Percentiles rank a stretch among this genome's conserved stretches.
These are phyloP conservation scores for Monilinia laxa DNA, from an alignment of 2,329 filamentous ascomycete genomes.

Conservation along the genomic window DNA sequence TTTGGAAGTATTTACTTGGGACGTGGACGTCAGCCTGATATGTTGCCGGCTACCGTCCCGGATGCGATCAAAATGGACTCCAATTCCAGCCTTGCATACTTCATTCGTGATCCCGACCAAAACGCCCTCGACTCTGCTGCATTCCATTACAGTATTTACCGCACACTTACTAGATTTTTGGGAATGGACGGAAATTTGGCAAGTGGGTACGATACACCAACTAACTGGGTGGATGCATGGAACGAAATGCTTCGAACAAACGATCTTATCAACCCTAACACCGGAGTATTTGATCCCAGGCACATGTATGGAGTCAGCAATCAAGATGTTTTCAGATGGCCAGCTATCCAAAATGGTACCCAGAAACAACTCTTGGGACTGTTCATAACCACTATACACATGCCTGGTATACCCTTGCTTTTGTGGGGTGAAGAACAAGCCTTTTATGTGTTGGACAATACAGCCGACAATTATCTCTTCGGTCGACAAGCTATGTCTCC, in stretches of 20 bases:
- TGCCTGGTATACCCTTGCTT: slow-evolving; percentile 60
- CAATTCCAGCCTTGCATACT: slow-evolving; percentile 45
- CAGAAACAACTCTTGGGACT: slow-evolving; percentile 57
- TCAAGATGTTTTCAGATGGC: slow-evolving; percentile 66
- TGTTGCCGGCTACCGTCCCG: slow-evolving; percentile 49
- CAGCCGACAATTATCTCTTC: slow-evolving; percentile 63
- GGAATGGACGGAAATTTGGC: slow-evolving; percentile 56
- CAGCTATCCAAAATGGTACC: slow-evolving; percentile 55
- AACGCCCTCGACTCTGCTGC: slow-evolving; percentile 58
- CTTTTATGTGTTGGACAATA: slow-evolving; percentile 63
- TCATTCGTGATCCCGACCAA: slow-evolving; percentile 52
- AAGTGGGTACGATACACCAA: slow-evolving; percentile 53
- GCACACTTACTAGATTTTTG: slow-evolving; percentile 59
- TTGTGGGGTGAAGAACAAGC: slow-evolving; percentile 67
- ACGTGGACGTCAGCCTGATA: slow-evolving; percentile 57
- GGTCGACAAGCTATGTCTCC: slow-evolving; percentile 63
- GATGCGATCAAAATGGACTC: slow-evolving; percentile 51
- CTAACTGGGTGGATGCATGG: slow-evolving; percentile 55
- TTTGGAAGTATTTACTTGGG: slow-evolving; percentile 62
- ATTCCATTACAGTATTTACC: slow-evolving; percentile 65
- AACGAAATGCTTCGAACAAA: slow-evolving; percentile 57
- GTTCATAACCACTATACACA: slow-evolving; percentile 58
- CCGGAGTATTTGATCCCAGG: slow-evolving; percentile 60
- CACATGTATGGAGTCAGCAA: slow-evolving; percentile 65
- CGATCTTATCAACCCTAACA: slow-evolving; percentile 60